These are phyloP conservation scores for Apiotrichum brassicae DNA, from an alignment of 1,284 basidiomycete genomes.

Conservation along the genomic window DNA sequence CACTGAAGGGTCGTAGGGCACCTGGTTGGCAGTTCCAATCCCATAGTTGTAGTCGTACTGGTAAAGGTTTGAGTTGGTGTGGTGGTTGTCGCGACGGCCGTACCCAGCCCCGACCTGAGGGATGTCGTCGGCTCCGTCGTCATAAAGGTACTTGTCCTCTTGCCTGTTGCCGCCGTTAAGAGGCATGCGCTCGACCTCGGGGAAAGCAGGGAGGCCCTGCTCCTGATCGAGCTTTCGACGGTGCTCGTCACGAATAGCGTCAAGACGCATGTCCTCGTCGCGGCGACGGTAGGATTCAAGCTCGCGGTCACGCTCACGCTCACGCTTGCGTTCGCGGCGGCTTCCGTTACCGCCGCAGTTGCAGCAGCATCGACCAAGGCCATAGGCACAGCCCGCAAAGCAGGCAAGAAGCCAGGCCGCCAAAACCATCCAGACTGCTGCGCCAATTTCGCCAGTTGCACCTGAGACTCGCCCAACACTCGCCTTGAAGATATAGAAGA, in stretches of 20 bases:
- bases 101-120: conserved; percentile 36
- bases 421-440: conserved; percentile 76
- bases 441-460: conserved; percentile 67
- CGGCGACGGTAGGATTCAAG: conserved; percentile 16
- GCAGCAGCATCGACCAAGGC: conserved; percentile 72
- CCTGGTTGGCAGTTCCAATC: conserved; percentile 2
- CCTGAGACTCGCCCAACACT: conserved; percentile 63
- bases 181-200: conserved; percentile 30
- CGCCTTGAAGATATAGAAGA: conserved; percentile 76
- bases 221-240: conserved; percentile 32
- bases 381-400: conserved; percentile 77
- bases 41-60: conserved; percentile 14
- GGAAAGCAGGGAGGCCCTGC: conserved; percentile 37
- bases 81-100: conserved; percentile 4
- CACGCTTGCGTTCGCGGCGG: conserved; percentile 13
- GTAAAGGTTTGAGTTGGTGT: not conserved
- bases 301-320: conserved; percentile 31
- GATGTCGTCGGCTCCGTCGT: conserved; percentile 9
- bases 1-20: conserved; percentile 8
- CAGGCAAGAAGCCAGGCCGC: conserved; percentile 74
- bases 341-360: conserved; percentile 66
- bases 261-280: conserved; percentile 26
- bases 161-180: conserved; percentile 19
- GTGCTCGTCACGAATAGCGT: conserved; percentile 38
- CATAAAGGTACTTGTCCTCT: conserved; percentile 40